phyloP scores from a whole-genome alignment of 176 grass and related monocot genomes.

The Triticum turgidum region DNA sequence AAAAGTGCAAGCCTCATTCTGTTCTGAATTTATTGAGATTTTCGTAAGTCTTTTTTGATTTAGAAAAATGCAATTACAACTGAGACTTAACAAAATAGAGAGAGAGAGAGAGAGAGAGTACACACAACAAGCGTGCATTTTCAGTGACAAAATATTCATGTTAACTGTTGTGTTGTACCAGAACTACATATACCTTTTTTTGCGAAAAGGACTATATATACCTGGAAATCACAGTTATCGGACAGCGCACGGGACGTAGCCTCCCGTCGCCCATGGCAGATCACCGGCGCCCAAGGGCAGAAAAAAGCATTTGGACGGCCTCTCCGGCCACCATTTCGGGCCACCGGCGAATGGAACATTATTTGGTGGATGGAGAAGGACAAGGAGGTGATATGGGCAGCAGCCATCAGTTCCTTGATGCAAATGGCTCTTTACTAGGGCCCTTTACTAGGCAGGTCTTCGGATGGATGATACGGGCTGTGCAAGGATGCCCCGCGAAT shows the following conservation, averaged over 20 bases:
- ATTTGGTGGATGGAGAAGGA: background rate
- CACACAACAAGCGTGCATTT: no score
- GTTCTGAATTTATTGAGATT: no score
- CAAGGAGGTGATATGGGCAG: background rate
- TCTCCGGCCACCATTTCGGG: background rate
- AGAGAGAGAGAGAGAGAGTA: no score
- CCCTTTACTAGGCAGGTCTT: no score
- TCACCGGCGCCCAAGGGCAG: background rate
- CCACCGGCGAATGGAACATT: background rate
- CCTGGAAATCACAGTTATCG: background rate
- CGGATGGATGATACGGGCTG: no score
- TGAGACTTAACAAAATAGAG: no score
- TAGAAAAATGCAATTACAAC: no score
- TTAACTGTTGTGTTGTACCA: background rate
- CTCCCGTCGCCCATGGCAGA: background rate
- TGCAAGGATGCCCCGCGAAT: no score
- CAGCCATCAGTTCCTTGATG: constrained; percentile 2
- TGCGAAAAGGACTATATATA: background rate
- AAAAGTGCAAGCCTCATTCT: no score
- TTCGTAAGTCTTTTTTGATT: no score
- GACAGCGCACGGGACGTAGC: background rate
- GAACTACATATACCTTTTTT: background rate
- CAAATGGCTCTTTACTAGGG: no score
- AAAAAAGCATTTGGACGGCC: background rate
- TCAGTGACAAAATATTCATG: no score